These are phyloP conservation scores for Solanum aculeatissimum DNA, from an alignment of 305 asterid genomes.

Conservation along the genomic window DNA sequence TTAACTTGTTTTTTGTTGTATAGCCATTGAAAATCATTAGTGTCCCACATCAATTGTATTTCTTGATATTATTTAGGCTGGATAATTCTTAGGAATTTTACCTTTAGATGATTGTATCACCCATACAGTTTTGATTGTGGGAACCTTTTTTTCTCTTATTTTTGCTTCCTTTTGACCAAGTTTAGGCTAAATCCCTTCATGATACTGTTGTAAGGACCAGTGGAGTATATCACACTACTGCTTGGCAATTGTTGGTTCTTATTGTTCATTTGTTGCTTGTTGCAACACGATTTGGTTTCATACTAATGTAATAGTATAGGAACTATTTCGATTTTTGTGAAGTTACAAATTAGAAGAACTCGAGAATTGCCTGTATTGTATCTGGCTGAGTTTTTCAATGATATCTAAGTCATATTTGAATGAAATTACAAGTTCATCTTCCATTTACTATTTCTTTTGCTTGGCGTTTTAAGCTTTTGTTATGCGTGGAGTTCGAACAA, in stretches of 20 bases:
- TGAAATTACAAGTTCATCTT: not conserved
- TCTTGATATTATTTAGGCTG: not conserved
- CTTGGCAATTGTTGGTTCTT: not conserved
- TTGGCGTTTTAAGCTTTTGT: not conserved
- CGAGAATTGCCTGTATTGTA: not conserved
- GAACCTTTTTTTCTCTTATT: not conserved
- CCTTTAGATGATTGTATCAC: not conserved
- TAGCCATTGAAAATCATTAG: slow-evolving; percentile 24
- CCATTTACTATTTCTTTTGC: not conserved
- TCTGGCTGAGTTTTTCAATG: not conserved
- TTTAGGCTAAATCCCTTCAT: not conserved
- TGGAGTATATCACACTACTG: not conserved
- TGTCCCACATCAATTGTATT: slow-evolving; percentile 10
- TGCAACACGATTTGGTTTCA: not conserved
- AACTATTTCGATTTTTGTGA: too few species aligned
- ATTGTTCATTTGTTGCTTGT: not conserved
- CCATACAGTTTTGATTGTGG: not conserved
- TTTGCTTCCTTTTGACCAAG: not conserved
- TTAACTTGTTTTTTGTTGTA: slow-evolving; percentile 29
- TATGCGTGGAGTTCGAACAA: not conserved
- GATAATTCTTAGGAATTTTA: not conserved
- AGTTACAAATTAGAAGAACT: too few species aligned
- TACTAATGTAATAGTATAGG: too few species aligned
- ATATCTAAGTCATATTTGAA: not conserved
- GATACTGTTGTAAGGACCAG: not conserved